A percentile compares a stretch with the other conserved stretches of the same genome.
Evolutionary conservation across 805 yeast genomes (phyloP).

Genomic region (Kodamaea leandrae): DNA sequence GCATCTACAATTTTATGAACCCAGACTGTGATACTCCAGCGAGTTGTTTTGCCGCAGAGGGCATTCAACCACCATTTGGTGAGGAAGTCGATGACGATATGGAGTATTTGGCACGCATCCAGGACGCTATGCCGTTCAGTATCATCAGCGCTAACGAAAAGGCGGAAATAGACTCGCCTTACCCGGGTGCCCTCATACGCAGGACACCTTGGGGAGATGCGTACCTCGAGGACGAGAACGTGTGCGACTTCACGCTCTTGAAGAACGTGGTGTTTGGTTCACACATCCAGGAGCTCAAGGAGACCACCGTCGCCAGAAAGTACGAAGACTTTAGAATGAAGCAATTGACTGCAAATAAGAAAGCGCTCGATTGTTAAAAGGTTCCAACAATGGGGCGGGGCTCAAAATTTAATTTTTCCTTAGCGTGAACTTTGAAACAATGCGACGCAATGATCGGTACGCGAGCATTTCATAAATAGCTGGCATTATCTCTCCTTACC

Average conservation of each 20-base stretch:
- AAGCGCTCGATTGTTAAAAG: no score
- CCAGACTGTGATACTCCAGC: conserved; percentile 12
- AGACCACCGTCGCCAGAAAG: conserved; percentile 17
- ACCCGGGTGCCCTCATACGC: conserved; percentile 11
- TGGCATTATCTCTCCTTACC: no score
- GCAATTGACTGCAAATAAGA: conserved; percentile 4
- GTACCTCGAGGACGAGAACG: conserved; percentile 15
- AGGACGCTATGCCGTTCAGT: conserved; percentile 20
- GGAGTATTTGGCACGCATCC: conserved; percentile 14
- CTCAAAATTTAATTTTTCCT: no score
- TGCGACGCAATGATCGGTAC: no score
- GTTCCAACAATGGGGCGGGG: not conserved
- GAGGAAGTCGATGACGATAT: conserved; percentile 15
- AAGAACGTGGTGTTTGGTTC: conserved; percentile 21
- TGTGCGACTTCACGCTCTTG: conserved; percentile 21
- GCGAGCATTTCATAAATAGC: not conserved
- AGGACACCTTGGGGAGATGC: conserved; percentile 20
- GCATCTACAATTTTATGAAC: conserved; percentile 25
- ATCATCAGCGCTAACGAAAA: conserved; percentile 14
- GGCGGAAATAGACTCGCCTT: not conserved
- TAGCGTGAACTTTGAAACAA: no score
- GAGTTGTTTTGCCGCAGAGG: conserved; percentile 1
- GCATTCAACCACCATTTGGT: conserved; percentile 3
- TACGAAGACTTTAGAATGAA: conserved; percentile 18
- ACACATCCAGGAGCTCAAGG: conserved; percentile 28